phyloP scores from a whole-genome alignment of 2,329 filamentous ascomycete species.

The Aspergillus texensis region DNA sequence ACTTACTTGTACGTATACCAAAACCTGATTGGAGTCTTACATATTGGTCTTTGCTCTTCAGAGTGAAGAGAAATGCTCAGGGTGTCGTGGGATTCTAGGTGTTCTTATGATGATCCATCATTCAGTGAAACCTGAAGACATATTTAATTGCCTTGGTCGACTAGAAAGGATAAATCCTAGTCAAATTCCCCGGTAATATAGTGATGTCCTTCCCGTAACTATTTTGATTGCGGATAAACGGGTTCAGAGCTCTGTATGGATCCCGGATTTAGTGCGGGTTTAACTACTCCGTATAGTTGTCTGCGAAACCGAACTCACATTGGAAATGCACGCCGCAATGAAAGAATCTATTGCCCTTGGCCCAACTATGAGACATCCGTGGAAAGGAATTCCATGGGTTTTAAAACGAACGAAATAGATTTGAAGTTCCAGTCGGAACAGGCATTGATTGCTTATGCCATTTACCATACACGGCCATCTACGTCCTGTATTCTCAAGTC shows the following conservation, averaged over 20 bases:
- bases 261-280: background rate
- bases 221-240: background rate
- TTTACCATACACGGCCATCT: background rate
- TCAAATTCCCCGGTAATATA: background rate
- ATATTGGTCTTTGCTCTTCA: background rate
- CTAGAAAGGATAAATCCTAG: background rate
- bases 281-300: background rate
- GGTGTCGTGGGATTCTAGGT: background rate
- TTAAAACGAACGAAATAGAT: background rate
- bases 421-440: background rate
- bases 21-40: background rate
- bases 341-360: background rate
- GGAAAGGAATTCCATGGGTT: background rate
- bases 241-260: background rate
- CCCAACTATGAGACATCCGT: background rate
- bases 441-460: background rate
- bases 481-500: background rate
- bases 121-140: background rate
- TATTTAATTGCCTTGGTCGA: background rate
- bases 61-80: background rate
- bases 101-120: background rate
- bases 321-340: background rate
- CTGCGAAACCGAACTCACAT: background rate
- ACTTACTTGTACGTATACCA: background rate
- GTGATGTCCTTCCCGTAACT: background rate